Evolutionary conservation across 208 protist genomes (phyloP).

Genomic region (Phytomonas sp.): DNA sequence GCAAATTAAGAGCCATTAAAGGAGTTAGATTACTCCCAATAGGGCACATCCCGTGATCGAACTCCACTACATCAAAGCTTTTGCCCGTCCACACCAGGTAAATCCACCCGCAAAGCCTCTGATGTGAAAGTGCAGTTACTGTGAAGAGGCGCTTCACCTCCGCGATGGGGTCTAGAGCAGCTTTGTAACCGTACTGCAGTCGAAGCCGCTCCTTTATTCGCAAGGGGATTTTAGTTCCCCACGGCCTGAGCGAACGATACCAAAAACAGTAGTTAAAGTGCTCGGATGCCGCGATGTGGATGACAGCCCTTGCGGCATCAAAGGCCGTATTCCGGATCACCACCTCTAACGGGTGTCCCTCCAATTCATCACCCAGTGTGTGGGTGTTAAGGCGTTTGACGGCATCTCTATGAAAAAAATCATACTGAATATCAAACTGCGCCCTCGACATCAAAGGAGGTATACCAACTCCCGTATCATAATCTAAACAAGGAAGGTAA

Average conservation of each 20-base stretch:
- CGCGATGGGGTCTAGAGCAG: slow-evolving; percentile 46
- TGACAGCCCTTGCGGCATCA: slow-evolving; percentile 60
- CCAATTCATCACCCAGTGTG: slow-evolving; percentile 64
- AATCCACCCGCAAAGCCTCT: slow-evolving; percentile 61
- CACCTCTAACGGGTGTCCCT: slow-evolving; percentile 76
- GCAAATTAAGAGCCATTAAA: slow-evolving; percentile 65
- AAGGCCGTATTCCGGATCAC: slow-evolving; percentile 75
- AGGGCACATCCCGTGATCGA: slow-evolving; percentile 66
- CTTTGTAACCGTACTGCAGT: slow-evolving; percentile 63
- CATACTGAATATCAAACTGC: slow-evolving; percentile 75
- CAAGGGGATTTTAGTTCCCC: slow-evolving; percentile 59
- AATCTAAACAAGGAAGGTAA: slow-evolving; percentile 56
- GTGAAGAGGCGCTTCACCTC: slow-evolving; percentile 48
- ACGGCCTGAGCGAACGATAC: slow-evolving; percentile 77
- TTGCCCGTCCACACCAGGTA: slow-evolving; percentile 82
- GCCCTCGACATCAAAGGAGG: slow-evolving; percentile 49
- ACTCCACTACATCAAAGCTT: slow-evolving; percentile 69
- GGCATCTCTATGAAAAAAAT: slow-evolving; percentile 72
- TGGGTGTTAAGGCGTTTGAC: slow-evolving; percentile 66
- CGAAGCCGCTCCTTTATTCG: slow-evolving; percentile 59
- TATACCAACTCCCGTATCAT: slow-evolving; percentile 43
- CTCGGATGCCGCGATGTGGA: slow-evolving; percentile 64
- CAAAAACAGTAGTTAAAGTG: slow-evolving; percentile 91
- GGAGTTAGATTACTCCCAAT: slow-evolving; percentile 68
- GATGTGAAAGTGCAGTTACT: slow-evolving; percentile 51